phyloP scores from a whole-genome alignment of 345 rosid species.

The Populus pruinosa region DNA sequence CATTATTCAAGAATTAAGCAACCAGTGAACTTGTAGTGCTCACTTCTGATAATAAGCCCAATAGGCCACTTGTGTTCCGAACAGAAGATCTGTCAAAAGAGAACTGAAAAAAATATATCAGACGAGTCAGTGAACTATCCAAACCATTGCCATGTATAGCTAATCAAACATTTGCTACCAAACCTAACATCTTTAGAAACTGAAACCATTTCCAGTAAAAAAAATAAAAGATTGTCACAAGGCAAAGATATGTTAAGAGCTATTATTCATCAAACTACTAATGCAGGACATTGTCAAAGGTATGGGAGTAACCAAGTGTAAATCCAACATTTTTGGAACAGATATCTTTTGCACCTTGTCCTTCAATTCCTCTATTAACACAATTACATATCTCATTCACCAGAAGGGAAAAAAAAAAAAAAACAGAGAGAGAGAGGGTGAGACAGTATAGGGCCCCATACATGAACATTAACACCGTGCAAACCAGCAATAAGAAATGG shows the following conservation, averaged over 20 bases:
- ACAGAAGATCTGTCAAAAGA: slow-evolving; percentile 47
- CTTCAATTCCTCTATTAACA: too few species aligned
- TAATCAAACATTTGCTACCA: slow-evolving; percentile 44
- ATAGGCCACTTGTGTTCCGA: slow-evolving; percentile 34
- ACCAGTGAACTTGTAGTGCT: slow-evolving; percentile 22
- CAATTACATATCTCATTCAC: too few species aligned
- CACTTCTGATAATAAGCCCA: slow-evolving; percentile 53
- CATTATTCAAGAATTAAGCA: not conserved
- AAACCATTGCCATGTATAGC: not conserved
- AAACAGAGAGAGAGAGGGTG: too few species aligned
- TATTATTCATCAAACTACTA: slow-evolving; percentile 19
- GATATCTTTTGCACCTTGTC: too few species aligned
- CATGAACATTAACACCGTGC: slow-evolving; percentile 81
- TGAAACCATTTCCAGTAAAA: not conserved
- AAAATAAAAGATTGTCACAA: not conserved
- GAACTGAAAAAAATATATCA: slow-evolving; percentile 38
- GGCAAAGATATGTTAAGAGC: slow-evolving; percentile 26
- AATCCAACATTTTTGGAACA: not conserved
- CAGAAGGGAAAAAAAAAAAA: too few species aligned
- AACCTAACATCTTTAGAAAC: slow-evolving; percentile 43
- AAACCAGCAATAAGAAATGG: slow-evolving; percentile 71
- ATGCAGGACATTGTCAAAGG: not conserved
- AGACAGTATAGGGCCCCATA: slow-evolving; percentile 15
- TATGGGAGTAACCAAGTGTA: not conserved
- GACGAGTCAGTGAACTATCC: not conserved